Base-by-base conservation (phyloP, 2,329 filamentous ascomycete genomes). In the Exophiala spinifera region DNA sequence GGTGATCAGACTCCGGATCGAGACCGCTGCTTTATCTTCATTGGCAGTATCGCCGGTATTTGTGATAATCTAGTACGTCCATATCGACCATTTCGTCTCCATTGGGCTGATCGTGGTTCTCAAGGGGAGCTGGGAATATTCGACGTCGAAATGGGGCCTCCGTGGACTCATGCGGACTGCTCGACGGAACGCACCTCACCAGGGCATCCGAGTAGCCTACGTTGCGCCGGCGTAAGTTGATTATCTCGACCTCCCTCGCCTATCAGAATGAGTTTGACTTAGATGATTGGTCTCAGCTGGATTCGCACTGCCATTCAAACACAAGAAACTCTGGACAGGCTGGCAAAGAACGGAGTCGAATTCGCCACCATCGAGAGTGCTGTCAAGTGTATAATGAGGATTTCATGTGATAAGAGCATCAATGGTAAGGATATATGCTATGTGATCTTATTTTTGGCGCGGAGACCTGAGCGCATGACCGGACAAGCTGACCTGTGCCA, bases 351-450 rank as follows among this genome's bases (percentile, higher is more conserved):
- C 71, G 42, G 49, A 4, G 19, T 52, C 23, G 49, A 52, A 13
- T 52, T 52, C 23, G 49, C 49, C 20, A 66, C 61, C 1, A 72
- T 72, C 0, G 67, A 76, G 39, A 69, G 75, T 19, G 76, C 76
- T 56, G 49, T 60, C 63, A 62, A 23, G 61, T 68, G 56, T 53
- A 60, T 56, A 59, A 63, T 48, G 65, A 70, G 49, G 59, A 53
- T 70, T 40, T 67, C 69, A 13, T 62, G 53, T 8, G 70, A 70
- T 53, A 66, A 68, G 61, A 67, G 65, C 48, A 64, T 69, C 4
- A 69, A 64, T 46, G 64, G 64, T 71, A 51, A 15, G 52, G 17
- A 40, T 4, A 40, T 37, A 48, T 56, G 15, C 55, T 42, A 39
- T n/a, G 19, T 49, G 19, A 20, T 52, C 23, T 17, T 25, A 19